Percentiles rank a stretch among this genome's conserved stretches.
Evolutionary conservation across 108 stramenopile genomes (phyloP).

Genomic region (Pseudonitzschia pungens): DNA sequence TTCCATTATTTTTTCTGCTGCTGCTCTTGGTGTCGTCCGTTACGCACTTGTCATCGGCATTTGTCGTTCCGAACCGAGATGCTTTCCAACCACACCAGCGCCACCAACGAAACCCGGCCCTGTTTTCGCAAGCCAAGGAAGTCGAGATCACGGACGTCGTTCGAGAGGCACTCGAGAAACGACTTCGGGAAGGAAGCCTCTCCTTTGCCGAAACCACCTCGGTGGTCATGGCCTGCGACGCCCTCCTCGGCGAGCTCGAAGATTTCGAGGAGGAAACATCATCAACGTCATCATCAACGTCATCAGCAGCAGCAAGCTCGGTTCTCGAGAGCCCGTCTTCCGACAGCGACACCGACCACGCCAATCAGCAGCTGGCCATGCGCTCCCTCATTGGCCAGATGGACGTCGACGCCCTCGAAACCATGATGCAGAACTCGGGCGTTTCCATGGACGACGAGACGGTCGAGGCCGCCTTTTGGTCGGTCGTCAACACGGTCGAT

Average conservation of each 20-base stretch:
- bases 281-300: too few species aligned
- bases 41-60: neutral
- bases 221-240: neutral
- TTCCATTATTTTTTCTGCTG: too few species aligned
- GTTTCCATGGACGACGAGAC: conserved; percentile 32
- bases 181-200: neutral
- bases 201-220: neutral
- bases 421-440: too few species aligned
- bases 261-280: neutral
- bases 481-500: conserved; percentile 39
- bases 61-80: neutral
- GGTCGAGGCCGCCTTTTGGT: conserved; percentile 37
- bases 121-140: neutral
- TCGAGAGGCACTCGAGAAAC: neutral
- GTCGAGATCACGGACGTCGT: neutral
- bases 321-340: too few species aligned
- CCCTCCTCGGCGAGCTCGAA: neutral
- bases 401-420: too few species aligned
- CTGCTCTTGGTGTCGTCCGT: too few species aligned
- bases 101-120: neutral
- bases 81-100: neutral
- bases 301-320: too few species aligned
- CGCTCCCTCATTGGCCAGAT: too few species aligned
- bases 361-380: too few species aligned
- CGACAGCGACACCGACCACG: too few species aligned